These are phyloP conservation scores for Suillus clintonianus DNA, from an alignment of 768 basidiomycete genomes.

Conservation along the genomic window DNA sequence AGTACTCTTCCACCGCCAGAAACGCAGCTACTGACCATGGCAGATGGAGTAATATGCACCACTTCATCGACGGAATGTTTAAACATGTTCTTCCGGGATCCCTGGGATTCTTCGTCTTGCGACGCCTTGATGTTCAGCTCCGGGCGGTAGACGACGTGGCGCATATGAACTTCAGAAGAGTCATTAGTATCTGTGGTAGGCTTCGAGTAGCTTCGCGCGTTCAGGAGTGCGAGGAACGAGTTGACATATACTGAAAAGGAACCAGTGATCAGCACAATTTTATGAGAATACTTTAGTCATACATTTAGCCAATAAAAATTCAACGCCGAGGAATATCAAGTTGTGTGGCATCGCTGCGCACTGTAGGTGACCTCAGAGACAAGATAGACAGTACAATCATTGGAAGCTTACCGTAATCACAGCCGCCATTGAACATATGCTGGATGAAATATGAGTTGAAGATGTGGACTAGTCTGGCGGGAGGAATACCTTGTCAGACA, in stretches of 20 bases:
- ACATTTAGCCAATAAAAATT: neutral
- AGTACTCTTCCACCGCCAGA: neutral
- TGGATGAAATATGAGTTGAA: neutral
- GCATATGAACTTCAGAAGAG: neutral
- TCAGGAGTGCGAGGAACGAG: conserved; percentile 3
- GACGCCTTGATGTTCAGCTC: neutral
- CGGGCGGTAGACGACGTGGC: neutral
- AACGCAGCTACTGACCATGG: neutral
- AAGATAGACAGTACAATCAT: neutral
- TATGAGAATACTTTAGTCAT: neutral
- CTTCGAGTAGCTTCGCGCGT: neutral
- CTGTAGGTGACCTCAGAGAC: neutral
- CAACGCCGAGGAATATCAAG: neutral
- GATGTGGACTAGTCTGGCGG: neutral
- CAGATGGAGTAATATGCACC: neutral
- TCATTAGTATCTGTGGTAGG: neutral
- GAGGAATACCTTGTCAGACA: neutral
- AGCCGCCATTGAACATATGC: neutral
- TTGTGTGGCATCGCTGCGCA: neutral
- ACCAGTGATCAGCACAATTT: neutral
- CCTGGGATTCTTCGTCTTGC: neutral
- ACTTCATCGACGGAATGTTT: neutral
- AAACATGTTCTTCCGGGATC: neutral
- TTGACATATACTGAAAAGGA: conserved; percentile 6
- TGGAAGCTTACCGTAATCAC: neutral